These are phyloP conservation scores for Ascochyta koolunga DNA, from an alignment of 2,329 filamentous ascomycete genomes.

Conservation along the genomic window DNA sequence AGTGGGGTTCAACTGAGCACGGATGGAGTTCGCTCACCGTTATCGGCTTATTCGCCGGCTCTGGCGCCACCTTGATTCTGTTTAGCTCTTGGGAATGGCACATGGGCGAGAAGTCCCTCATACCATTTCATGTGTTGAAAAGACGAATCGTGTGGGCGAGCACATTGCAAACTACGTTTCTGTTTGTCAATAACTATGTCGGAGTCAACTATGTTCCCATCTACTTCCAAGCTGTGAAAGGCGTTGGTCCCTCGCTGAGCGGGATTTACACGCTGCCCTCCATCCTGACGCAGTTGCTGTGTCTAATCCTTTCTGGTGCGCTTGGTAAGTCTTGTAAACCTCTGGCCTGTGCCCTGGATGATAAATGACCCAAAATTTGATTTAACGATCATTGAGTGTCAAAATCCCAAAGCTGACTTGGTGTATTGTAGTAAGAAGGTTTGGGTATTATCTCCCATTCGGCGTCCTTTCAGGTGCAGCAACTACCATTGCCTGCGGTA, in stretches of 20 bases:
- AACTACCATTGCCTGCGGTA: no score
- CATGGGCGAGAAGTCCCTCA: neutral
- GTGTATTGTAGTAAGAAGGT: no score
- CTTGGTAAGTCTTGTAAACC: no score
- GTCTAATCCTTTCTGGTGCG: neutral
- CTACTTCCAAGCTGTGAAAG: constrained; percentile 25
- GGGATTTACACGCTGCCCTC: constrained; percentile 20
- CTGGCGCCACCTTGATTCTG: neutral
- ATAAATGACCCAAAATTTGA: no score
- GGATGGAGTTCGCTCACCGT: neutral
- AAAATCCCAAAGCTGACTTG: no score
- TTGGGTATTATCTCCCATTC: no score
- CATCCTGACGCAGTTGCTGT: neutral
- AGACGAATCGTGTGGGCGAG: neutral
- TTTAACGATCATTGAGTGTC: no score
- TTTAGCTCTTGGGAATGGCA: neutral
- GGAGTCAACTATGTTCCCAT: constrained; percentile 11
- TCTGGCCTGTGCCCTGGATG: no score
- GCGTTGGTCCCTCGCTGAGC: constrained; percentile 2
- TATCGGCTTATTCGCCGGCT: neutral
- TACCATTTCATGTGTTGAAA: neutral
- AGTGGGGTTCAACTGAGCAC: neutral
- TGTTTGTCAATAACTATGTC: neutral
- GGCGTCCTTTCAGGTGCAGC: no score
- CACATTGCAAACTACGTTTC: neutral